Percentiles rank a stretch among this genome's conserved stretches.
phyloP scores from a whole-genome alignment of 176 grass and related monocot species.

The Hordeum vulgare region MorexV3_pseudomolecules_assembly NC_058520.1:70639534-70640033 shows the following conservation, averaged over 20 bases:
- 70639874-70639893: constrained; percentile 91
- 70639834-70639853: constrained; percentile 67
- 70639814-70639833: background rate
- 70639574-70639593: constrained; percentile 41
- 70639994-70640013: background rate
- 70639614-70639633: constrained; percentile 96
- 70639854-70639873: constrained; percentile 77
- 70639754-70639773: background rate
- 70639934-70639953: constrained; percentile 34
- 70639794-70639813: background rate
- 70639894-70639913: constrained; percentile 81
- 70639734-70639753: background rate
- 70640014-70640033: background rate
- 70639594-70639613: constrained; percentile 73
- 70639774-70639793: background rate
- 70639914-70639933: constrained; percentile 70
- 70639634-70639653: constrained; percentile 79
- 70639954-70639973: constrained; percentile 87
- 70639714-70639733: background rate
- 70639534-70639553: constrained; percentile 42
- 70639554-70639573: constrained; percentile 47
- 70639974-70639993: constrained; percentile 26
- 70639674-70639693: background rate
- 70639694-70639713: background rate
- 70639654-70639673: constrained; percentile 22